phyloP scores from a whole-genome alignment of 2,329 filamentous ascomycete species.

The Penicillium paneum region DNA sequence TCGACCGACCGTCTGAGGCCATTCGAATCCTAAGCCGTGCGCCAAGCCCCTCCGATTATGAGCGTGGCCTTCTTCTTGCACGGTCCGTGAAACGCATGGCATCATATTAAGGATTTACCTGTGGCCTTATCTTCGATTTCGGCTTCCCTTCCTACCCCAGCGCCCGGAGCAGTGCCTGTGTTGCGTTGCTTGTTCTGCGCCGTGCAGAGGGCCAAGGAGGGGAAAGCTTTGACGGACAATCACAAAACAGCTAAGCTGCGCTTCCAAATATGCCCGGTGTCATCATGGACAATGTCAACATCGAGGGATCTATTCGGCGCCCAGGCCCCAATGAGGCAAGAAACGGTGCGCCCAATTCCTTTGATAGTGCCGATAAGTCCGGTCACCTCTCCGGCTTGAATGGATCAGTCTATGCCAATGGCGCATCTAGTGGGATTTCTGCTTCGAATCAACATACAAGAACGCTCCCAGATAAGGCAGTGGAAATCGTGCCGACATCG shows the following conservation, averaged over 20 bases:
- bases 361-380: constrained; percentile 15
- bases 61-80: constrained; percentile 16
- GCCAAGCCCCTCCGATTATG: constrained; percentile 23
- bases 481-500: constrained; percentile 1
- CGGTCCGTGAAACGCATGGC: constrained; percentile 30
- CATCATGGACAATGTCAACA: constrained; percentile 40
- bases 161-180: constrained; percentile 15
- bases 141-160: constrained; percentile 28
- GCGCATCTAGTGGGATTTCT: constrained; percentile 17
- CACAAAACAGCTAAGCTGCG: constrained; percentile 8
- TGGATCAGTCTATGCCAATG: constrained; percentile 29
- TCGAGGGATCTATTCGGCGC: constrained; percentile 27
- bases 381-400: constrained; percentile 21
- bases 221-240: constrained; percentile 22
- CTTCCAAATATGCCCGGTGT: constrained; percentile 42
- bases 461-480: not conserved
- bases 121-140: constrained; percentile 15
- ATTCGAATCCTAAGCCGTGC: constrained; percentile 6
- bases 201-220: constrained; percentile 31
- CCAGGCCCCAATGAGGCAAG: constrained; percentile 22
- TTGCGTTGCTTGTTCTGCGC: constrained; percentile 24
- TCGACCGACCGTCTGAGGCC: not conserved
- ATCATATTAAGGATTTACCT: constrained; percentile 20
- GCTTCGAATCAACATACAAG: constrained; percentile 12
- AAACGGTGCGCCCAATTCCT: constrained; percentile 23